A percentile compares a stretch with the other conserved stretches of the same genome.
Conservation (phyloP, 2,329 filamentous ascomycete species). For the Emergomyces pasteurianus region DNA sequence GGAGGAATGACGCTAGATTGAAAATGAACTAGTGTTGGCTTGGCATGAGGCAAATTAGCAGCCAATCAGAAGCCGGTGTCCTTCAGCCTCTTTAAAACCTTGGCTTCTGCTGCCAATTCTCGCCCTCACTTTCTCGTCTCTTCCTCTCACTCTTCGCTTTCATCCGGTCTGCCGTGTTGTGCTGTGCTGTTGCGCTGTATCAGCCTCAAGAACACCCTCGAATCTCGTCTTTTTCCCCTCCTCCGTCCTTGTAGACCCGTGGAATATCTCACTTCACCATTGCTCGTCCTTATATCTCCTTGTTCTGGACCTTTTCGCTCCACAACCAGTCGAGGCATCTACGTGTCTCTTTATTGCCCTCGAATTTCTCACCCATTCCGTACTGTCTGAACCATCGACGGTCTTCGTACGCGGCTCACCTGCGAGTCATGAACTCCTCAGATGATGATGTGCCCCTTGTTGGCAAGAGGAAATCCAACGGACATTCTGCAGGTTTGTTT, state of each 20-base stretch:
- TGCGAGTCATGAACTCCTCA: constrained; percentile 48
- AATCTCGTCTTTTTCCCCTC: background rate
- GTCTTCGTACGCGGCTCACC: constrained; percentile 6
- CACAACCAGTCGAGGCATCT: constrained; percentile 1
- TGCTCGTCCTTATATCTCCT: constrained; percentile 11
- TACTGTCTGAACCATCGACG: constrained; percentile 7
- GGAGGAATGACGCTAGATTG: constrained; percentile 19
- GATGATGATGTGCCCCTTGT: constrained; percentile 76
- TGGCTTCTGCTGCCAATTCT: background rate
- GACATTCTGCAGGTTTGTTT: constrained; percentile 52
- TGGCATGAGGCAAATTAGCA: background rate
- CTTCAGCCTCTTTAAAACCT: constrained; percentile 5
- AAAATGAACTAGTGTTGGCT: constrained; percentile 7
- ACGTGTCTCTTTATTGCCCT: constrained; percentile 11
- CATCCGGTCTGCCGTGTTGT: constrained; percentile 12
- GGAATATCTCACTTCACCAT: constrained; percentile 18
- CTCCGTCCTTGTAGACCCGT: background rate
- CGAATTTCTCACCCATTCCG: constrained; percentile 11
- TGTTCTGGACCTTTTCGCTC: constrained; percentile 2
- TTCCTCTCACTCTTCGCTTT: constrained; percentile 9
- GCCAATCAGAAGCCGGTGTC: background rate
- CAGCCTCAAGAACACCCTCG: background rate
- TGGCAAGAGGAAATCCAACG: constrained; percentile 45
- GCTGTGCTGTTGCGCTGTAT: constrained; percentile 5
- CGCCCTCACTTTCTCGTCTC: constrained; percentile 4